phyloP scores from a whole-genome alignment of 2,329 filamentous ascomycete species.

The Penicillium occitanis region DNA sequence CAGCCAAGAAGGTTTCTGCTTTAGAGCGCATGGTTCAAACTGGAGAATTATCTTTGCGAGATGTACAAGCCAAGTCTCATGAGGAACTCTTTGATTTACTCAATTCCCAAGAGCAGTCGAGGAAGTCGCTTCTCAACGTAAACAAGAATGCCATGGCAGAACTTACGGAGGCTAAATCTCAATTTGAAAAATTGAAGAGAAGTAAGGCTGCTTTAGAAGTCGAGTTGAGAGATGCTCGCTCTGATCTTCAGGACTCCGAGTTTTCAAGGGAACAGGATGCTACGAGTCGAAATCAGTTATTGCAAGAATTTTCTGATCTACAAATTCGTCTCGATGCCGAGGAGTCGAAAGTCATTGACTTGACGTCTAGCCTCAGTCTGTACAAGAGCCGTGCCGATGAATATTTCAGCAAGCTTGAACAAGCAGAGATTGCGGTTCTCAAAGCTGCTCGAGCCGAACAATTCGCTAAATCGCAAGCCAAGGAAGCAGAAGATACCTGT shows the following conservation, averaged over 20 bases:
- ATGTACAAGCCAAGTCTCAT: constrained; percentile 89
- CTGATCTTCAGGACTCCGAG: constrained; percentile 78
- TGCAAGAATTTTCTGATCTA: constrained; percentile 89
- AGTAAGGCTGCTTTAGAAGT: constrained; percentile 77
- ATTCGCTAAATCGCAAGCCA: constrained; percentile 85
- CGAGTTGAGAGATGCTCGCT: constrained; percentile 78
- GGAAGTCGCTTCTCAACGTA: constrained; percentile 74
- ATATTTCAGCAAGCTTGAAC: constrained; percentile 95
- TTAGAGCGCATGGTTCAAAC: constrained; percentile 83
- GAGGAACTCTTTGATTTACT: constrained; percentile 91
- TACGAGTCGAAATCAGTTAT: constrained; percentile 79
- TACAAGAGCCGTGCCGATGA: constrained; percentile 94
- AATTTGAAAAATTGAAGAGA: constrained; percentile 84
- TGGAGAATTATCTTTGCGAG: constrained; percentile 82
- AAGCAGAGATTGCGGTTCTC: constrained; percentile 91
- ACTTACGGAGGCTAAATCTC: constrained; percentile 78
- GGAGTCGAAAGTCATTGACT: constrained; percentile 77
- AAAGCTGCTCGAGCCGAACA: constrained; percentile 90
- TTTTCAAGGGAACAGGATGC: constrained; percentile 81
- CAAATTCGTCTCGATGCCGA: constrained; percentile 92
- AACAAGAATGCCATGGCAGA: constrained; percentile 86
- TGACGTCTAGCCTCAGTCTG: constrained; percentile 76
- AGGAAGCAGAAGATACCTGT: constrained; percentile 87
- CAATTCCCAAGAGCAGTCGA: constrained; percentile 87
- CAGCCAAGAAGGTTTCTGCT: constrained; percentile 83